Conservation (phyloP, 2,329 filamentous ascomycete genomes). For the Raffaelea arxii region DNA sequence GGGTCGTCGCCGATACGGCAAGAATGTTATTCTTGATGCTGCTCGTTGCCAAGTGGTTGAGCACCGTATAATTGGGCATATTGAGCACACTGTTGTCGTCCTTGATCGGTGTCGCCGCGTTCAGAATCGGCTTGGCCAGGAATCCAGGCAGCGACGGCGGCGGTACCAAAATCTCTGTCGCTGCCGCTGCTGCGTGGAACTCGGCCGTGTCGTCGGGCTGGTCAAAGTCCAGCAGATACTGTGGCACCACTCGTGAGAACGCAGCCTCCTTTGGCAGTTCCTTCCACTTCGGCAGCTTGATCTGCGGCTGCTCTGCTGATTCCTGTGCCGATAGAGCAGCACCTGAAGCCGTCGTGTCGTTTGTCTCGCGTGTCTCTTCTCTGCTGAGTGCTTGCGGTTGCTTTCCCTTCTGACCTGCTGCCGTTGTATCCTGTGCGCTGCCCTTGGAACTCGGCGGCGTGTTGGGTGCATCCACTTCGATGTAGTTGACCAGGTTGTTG, state of each 20-base stretch:
- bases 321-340: conserved; percentile 1
- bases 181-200: conserved; percentile 65
- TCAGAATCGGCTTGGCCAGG: conserved; percentile 87
- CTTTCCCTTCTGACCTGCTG: background rate
- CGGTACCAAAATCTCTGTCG: conserved; percentile 68
- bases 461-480: conserved; percentile 80
- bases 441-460: conserved; percentile 30
- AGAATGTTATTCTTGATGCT: conserved; percentile 96
- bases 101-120: conserved; percentile 84
- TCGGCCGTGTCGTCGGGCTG: conserved; percentile 66
- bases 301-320: conserved; percentile 8
- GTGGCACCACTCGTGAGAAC: conserved; percentile 68
- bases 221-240: conserved; percentile 80
- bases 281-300: conserved; percentile 40
- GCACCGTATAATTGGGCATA: conserved; percentile 92
- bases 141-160: conserved; percentile 85
- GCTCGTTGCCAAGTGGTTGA: conserved; percentile 94
- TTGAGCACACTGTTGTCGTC: conserved; percentile 96
- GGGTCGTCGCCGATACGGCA: conserved; percentile 91
- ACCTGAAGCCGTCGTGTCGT: no score
- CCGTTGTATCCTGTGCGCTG: background rate
- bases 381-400: no score
- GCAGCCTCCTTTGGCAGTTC: conserved; percentile 43
- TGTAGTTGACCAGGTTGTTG: conserved; percentile 96
- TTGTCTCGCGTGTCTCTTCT: no score